Conservation (phyloP, 2,329 filamentous ascomycete species). For the Chalaropsis thielavioides region DNA sequence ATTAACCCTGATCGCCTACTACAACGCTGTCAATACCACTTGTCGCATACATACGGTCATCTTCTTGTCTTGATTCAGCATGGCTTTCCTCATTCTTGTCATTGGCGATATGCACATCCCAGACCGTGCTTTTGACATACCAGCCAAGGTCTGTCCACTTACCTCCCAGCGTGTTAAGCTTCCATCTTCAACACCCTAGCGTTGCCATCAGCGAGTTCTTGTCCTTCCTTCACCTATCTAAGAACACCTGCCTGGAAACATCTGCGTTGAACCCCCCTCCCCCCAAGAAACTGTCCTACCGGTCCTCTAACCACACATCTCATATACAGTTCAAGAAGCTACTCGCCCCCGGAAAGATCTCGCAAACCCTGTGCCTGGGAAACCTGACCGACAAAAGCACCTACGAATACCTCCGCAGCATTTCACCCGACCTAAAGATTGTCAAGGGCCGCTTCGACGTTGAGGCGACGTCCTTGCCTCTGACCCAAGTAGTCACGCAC, state of each 20-base stretch:
- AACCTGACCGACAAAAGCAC: constrained; percentile 68
- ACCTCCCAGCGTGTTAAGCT: neutral
- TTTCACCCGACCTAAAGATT: constrained; percentile 58
- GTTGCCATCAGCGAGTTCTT: neutral
- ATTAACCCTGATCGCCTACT: neutral
- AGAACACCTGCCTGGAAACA: neutral
- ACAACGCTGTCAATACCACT: neutral
- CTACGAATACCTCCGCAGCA: constrained; percentile 64
- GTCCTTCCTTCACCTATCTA: neutral
- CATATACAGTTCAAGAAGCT: constrained; percentile 62
- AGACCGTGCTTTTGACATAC: constrained; percentile 80
- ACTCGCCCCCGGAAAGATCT: constrained; percentile 68
- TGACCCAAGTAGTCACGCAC: constrained; percentile 52
- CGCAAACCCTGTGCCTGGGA: constrained; percentile 65
- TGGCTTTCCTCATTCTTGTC: constrained; percentile 80
- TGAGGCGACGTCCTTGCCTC: constrained; percentile 49
- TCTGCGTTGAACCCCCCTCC: neutral
- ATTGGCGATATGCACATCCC: constrained; percentile 91
- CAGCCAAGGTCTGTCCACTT: constrained; percentile 53
- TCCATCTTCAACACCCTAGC: neutral
- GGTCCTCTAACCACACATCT: neutral
- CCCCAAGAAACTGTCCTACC: neutral
- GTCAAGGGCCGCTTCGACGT: constrained; percentile 54
- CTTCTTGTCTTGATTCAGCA: constrained; percentile 32
- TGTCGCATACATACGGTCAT: neutral